Evolutionary conservation across 2,329 filamentous ascomycete genomes (phyloP).

Genomic region (Cytospora paraplurivora): DNA sequence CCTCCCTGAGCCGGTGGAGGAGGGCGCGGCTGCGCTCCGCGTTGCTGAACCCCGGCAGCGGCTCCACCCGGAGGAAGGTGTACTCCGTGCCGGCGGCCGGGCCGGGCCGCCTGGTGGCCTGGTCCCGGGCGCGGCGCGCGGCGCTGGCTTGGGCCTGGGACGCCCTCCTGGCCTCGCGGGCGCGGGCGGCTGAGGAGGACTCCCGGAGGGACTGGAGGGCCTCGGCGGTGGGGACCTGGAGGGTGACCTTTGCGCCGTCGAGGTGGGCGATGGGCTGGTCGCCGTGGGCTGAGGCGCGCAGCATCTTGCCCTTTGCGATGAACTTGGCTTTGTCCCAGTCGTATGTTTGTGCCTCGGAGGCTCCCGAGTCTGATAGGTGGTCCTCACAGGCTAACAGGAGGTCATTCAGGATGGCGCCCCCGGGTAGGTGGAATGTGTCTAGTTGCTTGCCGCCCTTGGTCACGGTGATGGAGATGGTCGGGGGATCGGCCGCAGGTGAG

Average conservation of each 20-base stretch:
- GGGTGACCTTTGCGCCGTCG: conserved; percentile 34
- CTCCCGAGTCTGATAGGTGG: conserved; percentile 12
- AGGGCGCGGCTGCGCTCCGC: conserved; percentile 71
- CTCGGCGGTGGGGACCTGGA: conserved; percentile 36
- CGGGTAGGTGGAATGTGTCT: conserved; percentile 28
- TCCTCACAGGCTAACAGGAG: conserved; percentile 33
- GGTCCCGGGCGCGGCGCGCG: conserved; percentile 34
- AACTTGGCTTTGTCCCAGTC: conserved; percentile 35
- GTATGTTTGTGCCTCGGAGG: conserved; percentile 2
- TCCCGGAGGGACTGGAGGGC: conserved; percentile 34
- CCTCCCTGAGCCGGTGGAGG: conserved; percentile 74
- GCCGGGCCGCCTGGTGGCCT: no score
- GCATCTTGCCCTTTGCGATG: conserved; percentile 32
- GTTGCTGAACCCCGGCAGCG: conserved; percentile 75
- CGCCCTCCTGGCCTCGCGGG: conserved; percentile 19
- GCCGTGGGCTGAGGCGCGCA: conserved; percentile 34
- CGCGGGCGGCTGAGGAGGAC: conserved; percentile 28
- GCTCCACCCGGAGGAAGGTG: conserved; percentile 78
- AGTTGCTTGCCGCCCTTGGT: conserved; percentile 30
- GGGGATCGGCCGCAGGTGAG: neutral
- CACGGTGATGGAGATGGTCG: conserved; percentile 30
- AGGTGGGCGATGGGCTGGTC: conserved; percentile 33
- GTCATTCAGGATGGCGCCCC: conserved; percentile 32
- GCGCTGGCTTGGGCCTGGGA: conserved; percentile 19
- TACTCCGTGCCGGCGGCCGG: conserved; percentile 71